A percentile compares a stretch with the other conserved stretches of the same genome.
Evolutionary conservation across 2,329 filamentous ascomycete species (phyloP).

Genomic region (Clarireedia hainanense): DNA sequence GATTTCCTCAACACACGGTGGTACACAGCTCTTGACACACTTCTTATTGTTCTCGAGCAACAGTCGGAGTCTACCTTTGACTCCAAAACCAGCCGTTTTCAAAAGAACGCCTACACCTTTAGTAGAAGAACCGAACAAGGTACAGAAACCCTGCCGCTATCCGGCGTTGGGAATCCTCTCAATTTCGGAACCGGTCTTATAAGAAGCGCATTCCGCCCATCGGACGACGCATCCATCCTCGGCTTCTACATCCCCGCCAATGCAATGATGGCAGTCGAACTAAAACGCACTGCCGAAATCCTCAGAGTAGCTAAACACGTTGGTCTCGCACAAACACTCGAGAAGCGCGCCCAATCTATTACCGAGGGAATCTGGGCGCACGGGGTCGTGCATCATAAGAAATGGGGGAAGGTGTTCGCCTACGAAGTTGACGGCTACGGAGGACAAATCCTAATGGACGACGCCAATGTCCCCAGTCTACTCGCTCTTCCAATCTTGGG

Average conservation of each 20-base stretch:
- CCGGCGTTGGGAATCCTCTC: constrained; percentile 84
- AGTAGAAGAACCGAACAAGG: constrained; percentile 70
- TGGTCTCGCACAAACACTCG: constrained; percentile 47
- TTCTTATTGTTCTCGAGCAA: constrained; percentile 66
- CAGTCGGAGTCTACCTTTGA: constrained; percentile 81
- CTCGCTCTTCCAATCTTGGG: constrained; percentile 73
- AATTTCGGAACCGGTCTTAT: constrained; percentile 77
- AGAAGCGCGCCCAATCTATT: constrained; percentile 54
- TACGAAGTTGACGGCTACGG: constrained; percentile 87
- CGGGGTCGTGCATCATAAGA: constrained; percentile 68
- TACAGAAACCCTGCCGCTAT: constrained; percentile 81
- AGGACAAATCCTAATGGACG: constrained; percentile 77
- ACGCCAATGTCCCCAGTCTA: constrained; percentile 78
- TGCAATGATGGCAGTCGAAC: constrained; percentile 89
- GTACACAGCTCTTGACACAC: constrained; percentile 66
- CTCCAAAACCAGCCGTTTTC: constrained; percentile 52
- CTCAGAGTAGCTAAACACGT: constrained; percentile 51
- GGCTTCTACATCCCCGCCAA: constrained; percentile 95
- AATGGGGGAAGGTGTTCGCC: constrained; percentile 72
- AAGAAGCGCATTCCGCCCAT: constrained; percentile 86
- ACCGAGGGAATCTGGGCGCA: constrained; percentile 75
- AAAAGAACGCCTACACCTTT: constrained; percentile 78
- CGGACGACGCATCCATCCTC: constrained; percentile 88
- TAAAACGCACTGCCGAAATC: constrained; percentile 64
- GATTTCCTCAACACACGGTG: constrained; percentile 75